Evolutionary conservation across 2,329 filamentous ascomycete species (phyloP).

Genomic region (Beauveria brongniartii): DNA sequence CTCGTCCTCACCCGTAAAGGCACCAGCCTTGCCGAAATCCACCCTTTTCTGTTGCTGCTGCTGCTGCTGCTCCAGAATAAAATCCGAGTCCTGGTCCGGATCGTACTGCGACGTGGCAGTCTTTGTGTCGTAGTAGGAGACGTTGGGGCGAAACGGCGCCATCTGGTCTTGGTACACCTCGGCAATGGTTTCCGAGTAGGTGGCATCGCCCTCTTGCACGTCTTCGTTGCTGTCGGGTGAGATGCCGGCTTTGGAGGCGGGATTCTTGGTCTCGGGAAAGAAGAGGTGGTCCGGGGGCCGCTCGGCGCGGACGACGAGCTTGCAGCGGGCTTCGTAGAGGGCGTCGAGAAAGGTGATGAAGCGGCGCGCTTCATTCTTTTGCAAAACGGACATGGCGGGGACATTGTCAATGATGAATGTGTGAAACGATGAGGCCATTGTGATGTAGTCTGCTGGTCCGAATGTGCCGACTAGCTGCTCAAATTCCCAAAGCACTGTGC

Average conservation of each 20-base stretch:
- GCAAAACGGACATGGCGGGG: slow-evolving; percentile 55
- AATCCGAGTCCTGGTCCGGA: slow-evolving; percentile 50
- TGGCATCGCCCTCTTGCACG: slow-evolving; percentile 27
- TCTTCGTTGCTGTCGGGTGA: not conserved
- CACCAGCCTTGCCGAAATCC: slow-evolving; percentile 61
- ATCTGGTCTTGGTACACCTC: slow-evolving; percentile 74
- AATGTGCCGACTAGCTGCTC: slow-evolving; percentile 57
- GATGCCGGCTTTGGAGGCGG: not conserved
- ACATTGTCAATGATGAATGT: slow-evolving; percentile 67
- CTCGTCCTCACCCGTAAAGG: slow-evolving; percentile 74
- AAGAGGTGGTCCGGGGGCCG: slow-evolving; percentile 66
- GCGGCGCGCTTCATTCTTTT: slow-evolving; percentile 73
- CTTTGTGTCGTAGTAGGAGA: slow-evolving; percentile 53
- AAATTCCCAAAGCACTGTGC: slow-evolving; percentile 60
- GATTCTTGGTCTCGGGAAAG: slow-evolving; percentile 53
- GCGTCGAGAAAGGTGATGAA: slow-evolving; percentile 77
- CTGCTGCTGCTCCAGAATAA: slow-evolving; percentile 30
- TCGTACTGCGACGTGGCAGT: slow-evolving; percentile 41
- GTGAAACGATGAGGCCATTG: slow-evolving; percentile 70
- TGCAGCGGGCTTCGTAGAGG: slow-evolving; percentile 73
- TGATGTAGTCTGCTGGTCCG: slow-evolving; percentile 76
- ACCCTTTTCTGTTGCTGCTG: slow-evolving; percentile 24
- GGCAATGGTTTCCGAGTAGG: slow-evolving; percentile 36
- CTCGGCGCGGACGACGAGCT: slow-evolving; percentile 60
- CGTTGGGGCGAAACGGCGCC: slow-evolving; percentile 71